Conservation (phyloP, 129 eudicot genomes). For the Flaveria linearis region DNA sequence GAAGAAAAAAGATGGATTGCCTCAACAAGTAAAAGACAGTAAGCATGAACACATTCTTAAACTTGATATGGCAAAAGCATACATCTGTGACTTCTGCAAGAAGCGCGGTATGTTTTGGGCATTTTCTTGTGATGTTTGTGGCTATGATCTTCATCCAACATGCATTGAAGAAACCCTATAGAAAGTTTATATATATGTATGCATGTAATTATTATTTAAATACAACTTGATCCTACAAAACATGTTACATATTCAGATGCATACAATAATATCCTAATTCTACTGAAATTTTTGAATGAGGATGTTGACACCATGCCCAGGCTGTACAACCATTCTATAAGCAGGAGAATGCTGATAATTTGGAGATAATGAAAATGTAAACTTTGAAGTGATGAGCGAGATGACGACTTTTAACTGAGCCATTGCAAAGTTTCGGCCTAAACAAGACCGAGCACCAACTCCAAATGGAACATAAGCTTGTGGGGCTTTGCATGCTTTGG, state of each 20-base stretch:
- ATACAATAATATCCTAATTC: slow-evolving; percentile 22
- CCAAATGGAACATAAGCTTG: slow-evolving; percentile 89
- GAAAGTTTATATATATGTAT: slow-evolving; percentile 6
- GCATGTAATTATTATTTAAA: slow-evolving; percentile 27
- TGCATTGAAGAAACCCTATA: slow-evolving; percentile 39
- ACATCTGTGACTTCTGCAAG: slow-evolving; percentile 51
- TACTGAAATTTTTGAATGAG: slow-evolving; percentile 43
- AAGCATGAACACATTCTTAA: slow-evolving; percentile 52
- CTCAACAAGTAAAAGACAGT: slow-evolving; percentile 35
- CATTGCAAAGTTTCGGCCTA: slow-evolving; percentile 75
- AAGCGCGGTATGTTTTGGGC: slow-evolving; percentile 53
- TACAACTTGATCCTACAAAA: slow-evolving; percentile 15
- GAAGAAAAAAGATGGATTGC: slow-evolving; percentile 46
- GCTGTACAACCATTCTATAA: slow-evolving; percentile 83
- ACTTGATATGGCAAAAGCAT: slow-evolving; percentile 46
- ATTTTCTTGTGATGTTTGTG: slow-evolving; percentile 51
- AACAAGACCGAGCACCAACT: slow-evolving; percentile 72
- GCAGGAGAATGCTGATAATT: slow-evolving; percentile 71
- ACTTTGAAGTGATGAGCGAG: slow-evolving; percentile 59
- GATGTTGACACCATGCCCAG: slow-evolving; percentile 73
- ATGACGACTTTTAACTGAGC: slow-evolving; percentile 62
- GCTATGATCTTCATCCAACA: slow-evolving; percentile 60
- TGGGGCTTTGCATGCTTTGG: slow-evolving; percentile 69
- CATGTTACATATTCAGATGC: slow-evolving; percentile 25
- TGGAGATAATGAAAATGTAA: slow-evolving; percentile 66